Conservation (phyloP, 148 eudicot genomes). For the Pouteria glomerata region DNA sequence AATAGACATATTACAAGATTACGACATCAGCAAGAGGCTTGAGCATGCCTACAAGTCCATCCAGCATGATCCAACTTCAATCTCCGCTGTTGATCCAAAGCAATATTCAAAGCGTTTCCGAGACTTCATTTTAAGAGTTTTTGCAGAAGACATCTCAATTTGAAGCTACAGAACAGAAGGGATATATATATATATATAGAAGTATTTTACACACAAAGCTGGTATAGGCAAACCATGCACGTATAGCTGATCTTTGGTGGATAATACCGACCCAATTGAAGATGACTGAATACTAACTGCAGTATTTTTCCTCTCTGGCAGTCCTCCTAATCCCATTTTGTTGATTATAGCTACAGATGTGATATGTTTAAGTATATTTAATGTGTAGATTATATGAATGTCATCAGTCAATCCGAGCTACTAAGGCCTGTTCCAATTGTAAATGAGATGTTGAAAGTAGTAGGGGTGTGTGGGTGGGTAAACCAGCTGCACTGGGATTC, state of each 20-base stretch:
- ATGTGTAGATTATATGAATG: constrained; percentile 39
- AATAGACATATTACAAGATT: constrained; percentile 71
- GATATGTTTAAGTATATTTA: constrained; percentile 20
- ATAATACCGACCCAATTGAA: background rate
- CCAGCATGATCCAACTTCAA: constrained; percentile 65
- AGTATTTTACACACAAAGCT: too few species aligned
- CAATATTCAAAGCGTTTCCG: constrained; percentile 65
- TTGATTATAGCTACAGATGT: constrained; percentile 16
- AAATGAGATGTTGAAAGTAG: too few species aligned
- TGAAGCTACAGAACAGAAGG: too few species aligned
- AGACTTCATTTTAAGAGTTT: constrained; percentile 59
- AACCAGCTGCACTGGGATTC: too few species aligned
- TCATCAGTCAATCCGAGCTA: constrained; percentile 19
- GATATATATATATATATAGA: too few species aligned
- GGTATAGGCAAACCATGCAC: background rate
- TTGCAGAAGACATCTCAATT: constrained; percentile 47
- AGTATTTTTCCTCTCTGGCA: background rate
- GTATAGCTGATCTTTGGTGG: constrained; percentile 1
- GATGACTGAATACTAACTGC: background rate
- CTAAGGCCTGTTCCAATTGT: constrained; percentile 28
- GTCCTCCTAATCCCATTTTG: background rate
- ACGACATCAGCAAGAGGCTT: constrained; percentile 76
- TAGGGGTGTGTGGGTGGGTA: too few species aligned
- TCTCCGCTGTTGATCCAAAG: constrained; percentile 71
- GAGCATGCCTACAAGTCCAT: constrained; percentile 75